phyloP scores from a whole-genome alignment of 768 basidiomycete genomes.

The Trametes cinnabarina region DNA sequence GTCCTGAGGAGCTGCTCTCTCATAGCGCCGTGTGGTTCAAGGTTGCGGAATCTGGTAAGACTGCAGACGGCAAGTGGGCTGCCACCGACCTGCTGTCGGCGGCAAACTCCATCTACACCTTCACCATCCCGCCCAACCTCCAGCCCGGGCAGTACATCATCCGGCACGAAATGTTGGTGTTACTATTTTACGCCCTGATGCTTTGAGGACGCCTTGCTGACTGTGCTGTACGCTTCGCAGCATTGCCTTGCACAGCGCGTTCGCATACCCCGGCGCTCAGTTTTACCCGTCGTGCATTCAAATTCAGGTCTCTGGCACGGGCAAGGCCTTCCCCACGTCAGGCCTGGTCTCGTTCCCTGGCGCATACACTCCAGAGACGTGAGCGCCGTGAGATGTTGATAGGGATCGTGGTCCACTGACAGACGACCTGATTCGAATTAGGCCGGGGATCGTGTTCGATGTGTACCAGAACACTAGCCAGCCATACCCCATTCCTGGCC shows the following conservation, averaged over 20 bases:
- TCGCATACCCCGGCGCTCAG: conserved; percentile 42
- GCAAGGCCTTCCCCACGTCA: conserved; percentile 41
- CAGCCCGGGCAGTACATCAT: conserved; percentile 49
- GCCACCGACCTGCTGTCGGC: conserved; percentile 40
- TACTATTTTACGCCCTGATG: background rate
- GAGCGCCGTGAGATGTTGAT: conserved; percentile 14
- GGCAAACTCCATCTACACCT: conserved; percentile 42
- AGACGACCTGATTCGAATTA: background rate
- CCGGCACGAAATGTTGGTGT: conserved; percentile 44
- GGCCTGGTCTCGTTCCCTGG: conserved; percentile 49
- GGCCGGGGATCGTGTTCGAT: conserved; percentile 35
- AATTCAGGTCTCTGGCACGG: conserved; percentile 45
- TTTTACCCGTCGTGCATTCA: conserved; percentile 48
- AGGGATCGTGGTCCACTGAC: background rate
- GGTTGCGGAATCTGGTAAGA: conserved; percentile 46
- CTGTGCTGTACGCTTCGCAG: conserved; percentile 21
- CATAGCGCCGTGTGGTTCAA: conserved; percentile 52
- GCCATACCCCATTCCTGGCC: conserved; percentile 44
- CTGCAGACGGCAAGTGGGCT: conserved; percentile 44
- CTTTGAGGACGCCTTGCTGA: background rate
- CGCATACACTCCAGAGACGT: conserved; percentile 39
- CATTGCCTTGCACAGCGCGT: conserved; percentile 41
- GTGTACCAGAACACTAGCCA: conserved; percentile 29
- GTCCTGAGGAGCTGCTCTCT: no score
- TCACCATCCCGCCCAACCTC: conserved; percentile 46